A percentile compares a stretch with the other conserved stretches of the same genome.
These are phyloP conservation scores for Beauveria pseudobassiana DNA, from an alignment of 2,329 filamentous ascomycete species.

Conservation along the genomic window DNA sequence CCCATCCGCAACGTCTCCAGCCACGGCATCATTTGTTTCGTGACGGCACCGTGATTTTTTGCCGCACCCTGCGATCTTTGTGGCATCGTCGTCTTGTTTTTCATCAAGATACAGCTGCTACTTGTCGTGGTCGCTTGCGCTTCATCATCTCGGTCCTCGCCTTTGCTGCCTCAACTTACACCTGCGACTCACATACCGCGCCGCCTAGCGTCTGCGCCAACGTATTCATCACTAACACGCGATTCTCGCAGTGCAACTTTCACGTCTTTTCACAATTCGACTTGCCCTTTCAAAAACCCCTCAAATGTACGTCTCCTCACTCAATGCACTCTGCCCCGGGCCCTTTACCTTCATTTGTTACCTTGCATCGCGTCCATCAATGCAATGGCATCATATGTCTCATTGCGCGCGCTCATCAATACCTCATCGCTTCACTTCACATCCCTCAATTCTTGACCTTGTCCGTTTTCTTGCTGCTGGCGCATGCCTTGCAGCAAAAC, in stretches of 20 bases:
- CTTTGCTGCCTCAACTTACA: constrained; percentile 9
- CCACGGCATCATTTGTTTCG: constrained; percentile 22
- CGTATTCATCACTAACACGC: constrained; percentile 11
- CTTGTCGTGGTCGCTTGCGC: background rate
- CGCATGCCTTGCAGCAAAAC: background rate
- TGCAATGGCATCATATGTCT: background rate
- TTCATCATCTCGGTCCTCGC: constrained; percentile 5
- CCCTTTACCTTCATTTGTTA: background rate
- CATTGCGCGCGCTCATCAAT: background rate
- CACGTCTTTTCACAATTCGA: constrained; percentile 3
- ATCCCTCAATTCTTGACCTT: background rate
- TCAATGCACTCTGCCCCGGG: background rate
- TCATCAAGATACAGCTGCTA: constrained; percentile 6
- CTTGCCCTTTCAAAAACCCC: constrained; percentile 12
- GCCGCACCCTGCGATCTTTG: constrained; percentile 16
- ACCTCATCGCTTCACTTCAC: background rate
- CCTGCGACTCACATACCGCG: background rate
- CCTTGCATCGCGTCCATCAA: background rate
- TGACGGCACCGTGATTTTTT: constrained; percentile 17
- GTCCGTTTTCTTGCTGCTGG: background rate
- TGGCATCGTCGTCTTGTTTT: constrained; percentile 1
- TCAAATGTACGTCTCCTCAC: constrained; percentile 12
- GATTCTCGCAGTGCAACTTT: constrained; percentile 10
- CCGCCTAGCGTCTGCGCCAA: background rate
- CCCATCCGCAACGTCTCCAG: constrained; percentile 22